Percentiles rank a stretch among this genome's conserved stretches.
Conservation (phyloP, 2,329 filamentous ascomycete species). For the Ustilaginoidea virens region DNA sequence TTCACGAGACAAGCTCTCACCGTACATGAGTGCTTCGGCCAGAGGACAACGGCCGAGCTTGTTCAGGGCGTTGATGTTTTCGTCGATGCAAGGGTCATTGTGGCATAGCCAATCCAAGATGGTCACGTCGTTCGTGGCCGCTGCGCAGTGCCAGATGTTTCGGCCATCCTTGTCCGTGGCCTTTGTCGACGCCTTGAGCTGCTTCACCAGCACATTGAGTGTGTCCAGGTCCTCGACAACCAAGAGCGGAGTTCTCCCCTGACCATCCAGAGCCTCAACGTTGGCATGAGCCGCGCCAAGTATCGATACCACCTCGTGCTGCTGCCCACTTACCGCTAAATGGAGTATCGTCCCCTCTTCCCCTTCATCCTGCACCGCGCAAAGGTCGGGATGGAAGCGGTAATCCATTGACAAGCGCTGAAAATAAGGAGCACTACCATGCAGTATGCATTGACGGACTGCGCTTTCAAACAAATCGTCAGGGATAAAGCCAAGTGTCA, state of each 20-base stretch:
- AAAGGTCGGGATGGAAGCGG: constrained; percentile 15
- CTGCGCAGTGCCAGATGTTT: constrained; percentile 23
- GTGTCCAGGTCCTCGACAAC: constrained; percentile 12
- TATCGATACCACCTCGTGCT: constrained; percentile 12
- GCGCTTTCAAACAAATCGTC: constrained; percentile 8
- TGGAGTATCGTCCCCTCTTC: constrained; percentile 15
- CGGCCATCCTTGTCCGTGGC: constrained; percentile 15
- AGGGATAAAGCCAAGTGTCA: constrained; percentile 5
- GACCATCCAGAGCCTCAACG: constrained; percentile 12
- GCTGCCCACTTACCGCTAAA: constrained; percentile 12
- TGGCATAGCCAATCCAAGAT: constrained; percentile 16
- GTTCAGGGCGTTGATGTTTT: constrained; percentile 12
- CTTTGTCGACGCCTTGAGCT: constrained; percentile 13
- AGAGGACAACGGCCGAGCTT: constrained; percentile 14
- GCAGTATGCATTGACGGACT: constrained; percentile 5
- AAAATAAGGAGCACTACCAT: constrained; percentile 13
- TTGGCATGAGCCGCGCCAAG: constrained; percentile 14
- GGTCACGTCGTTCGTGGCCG: constrained; percentile 15
- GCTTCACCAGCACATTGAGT: constrained; percentile 12
- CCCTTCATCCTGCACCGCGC: constrained; percentile 3
- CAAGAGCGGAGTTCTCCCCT: constrained; percentile 21
- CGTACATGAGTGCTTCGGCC: constrained; percentile 13
- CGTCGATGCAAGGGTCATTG: constrained; percentile 13
- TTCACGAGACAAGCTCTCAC: constrained; percentile 1
- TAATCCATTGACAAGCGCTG: constrained; percentile 14